Conservation (phyloP, 345 rosid species). For the Turritis glabra region DNA sequence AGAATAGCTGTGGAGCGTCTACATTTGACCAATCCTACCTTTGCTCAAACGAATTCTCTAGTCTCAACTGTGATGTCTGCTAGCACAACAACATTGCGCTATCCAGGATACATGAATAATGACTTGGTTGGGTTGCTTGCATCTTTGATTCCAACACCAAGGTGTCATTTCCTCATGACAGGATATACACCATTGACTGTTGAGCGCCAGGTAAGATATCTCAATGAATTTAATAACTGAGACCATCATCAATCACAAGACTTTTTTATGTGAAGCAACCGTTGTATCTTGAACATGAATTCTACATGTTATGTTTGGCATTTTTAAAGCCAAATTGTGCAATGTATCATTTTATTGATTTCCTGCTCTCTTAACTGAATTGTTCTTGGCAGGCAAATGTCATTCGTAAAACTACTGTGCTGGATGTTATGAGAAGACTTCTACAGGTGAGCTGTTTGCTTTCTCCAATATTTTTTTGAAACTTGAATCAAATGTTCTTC, state of each 20-base stretch:
- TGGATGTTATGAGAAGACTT: slow-evolving; percentile 99
- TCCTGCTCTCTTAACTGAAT: slow-evolving; percentile 32
- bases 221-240: background rate
- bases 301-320: background rate
- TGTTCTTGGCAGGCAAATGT: slow-evolving; percentile 76
- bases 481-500: background rate
- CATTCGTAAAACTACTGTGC: slow-evolving; percentile 92
- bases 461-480: background rate
- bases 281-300: background rate
- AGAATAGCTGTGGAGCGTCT: slow-evolving; percentile 97
- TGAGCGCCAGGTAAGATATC: slow-evolving; percentile 75
- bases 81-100: slow-evolving; percentile 92
- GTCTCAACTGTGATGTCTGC: slow-evolving; percentile 99
- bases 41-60: slow-evolving; percentile 90
- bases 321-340: background rate
- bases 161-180: slow-evolving; percentile 99
- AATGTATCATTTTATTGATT: background rate
- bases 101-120: slow-evolving; percentile 98
- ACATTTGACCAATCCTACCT: slow-evolving; percentile 83
- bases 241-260: background rate
- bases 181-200: slow-evolving; percentile 97
- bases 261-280: background rate
- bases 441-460: slow-evolving; percentile 57
- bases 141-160: slow-evolving; percentile 93
- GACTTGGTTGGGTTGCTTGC: slow-evolving; percentile 99